Percentiles rank a stretch among this genome's conserved stretches.
phyloP scores from a whole-genome alignment of 495 filamentous ascomycete genomes.

The Lentithecium fluviatile region DNA sequence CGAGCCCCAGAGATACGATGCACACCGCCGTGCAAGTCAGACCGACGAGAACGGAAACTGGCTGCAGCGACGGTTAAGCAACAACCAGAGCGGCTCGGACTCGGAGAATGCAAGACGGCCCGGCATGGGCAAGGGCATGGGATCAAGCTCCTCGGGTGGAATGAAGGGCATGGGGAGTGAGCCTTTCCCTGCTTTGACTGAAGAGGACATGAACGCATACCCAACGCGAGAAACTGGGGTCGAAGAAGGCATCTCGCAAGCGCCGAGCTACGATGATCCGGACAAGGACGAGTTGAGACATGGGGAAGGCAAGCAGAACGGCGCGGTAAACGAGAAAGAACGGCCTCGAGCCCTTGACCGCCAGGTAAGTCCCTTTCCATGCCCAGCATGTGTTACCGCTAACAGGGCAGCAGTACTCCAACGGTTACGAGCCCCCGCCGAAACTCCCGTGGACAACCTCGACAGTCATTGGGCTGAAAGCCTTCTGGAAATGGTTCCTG shows the following conservation, averaged over 20 bases:
- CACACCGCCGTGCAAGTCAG: conserved; percentile 22
- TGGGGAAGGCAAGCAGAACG: conserved; percentile 7
- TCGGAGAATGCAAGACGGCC: conserved; percentile 4
- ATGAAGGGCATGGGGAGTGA: conserved; percentile 7
- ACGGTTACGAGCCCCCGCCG: conserved; percentile 70
- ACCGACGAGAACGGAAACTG: conserved; percentile 17
- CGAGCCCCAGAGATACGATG: conserved; percentile 35
- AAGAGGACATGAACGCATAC: conserved; percentile 28
- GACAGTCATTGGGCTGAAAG: conserved; percentile 54
- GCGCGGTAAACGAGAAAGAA: background rate
- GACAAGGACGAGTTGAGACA: conserved; percentile 7
- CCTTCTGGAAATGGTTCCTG: conserved; percentile 58
- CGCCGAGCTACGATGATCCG: conserved; percentile 11
- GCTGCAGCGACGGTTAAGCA: conserved; percentile 9
- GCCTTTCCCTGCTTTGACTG: conserved; percentile 34
- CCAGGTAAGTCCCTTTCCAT: background rate
- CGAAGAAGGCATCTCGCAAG: background rate
- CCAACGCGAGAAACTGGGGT: conserved; percentile 2
- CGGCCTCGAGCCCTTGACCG: background rate
- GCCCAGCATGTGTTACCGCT: background rate
- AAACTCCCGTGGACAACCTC: conserved; percentile 58
- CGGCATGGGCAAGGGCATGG: background rate
- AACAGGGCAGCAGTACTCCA: conserved; percentile 43
- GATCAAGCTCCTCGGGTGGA: conserved; percentile 2
- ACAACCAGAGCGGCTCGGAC: background rate